Conservation (phyloP, 495 filamentous ascomycete species). For the Tuber melanosporum region DNA sequence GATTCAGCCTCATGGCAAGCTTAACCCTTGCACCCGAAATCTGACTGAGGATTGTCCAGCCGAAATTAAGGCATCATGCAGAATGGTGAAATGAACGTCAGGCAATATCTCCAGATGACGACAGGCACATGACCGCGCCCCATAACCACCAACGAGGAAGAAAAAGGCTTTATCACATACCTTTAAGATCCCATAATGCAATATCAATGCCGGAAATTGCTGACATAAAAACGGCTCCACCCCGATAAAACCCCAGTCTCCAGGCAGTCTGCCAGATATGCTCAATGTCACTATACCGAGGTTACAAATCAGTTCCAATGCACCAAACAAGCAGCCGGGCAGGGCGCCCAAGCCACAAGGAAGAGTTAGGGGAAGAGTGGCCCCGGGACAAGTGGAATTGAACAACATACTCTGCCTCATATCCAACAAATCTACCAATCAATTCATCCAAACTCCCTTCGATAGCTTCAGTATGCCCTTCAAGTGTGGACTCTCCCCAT, state of each 20-base stretch:
- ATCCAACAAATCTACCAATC: constrained; percentile 56
- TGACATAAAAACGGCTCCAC: constrained; percentile 79
- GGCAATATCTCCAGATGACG: constrained; percentile 13
- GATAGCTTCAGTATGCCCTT: constrained; percentile 68
- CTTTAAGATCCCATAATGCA: constrained; percentile 74
- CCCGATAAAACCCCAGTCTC: constrained; percentile 68
- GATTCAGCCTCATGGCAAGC: constrained; percentile 13
- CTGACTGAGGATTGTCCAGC: constrained; percentile 19
- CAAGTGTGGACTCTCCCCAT: constrained; percentile 75
- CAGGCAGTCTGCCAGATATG: constrained; percentile 70
- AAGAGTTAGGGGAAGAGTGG: not conserved
- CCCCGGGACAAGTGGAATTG: not conserved
- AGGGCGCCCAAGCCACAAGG: not conserved
- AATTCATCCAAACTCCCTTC: constrained; percentile 68
- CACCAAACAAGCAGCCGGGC: not conserved
- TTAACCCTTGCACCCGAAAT: constrained; percentile 23
- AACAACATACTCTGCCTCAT: constrained; percentile 61
- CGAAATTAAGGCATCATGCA: constrained; percentile 22
- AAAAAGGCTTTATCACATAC: constrained; percentile 22
- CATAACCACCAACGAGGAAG: constrained; percentile 2
- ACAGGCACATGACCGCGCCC: not conserved
- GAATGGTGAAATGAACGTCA: constrained; percentile 17
- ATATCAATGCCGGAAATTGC: constrained; percentile 75
- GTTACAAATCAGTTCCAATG: constrained; percentile 16
- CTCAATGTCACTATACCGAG: constrained; percentile 60